phyloP scores from a whole-genome alignment of 768 basidiomycete genomes.

The Dentipellis sp. region DNA sequence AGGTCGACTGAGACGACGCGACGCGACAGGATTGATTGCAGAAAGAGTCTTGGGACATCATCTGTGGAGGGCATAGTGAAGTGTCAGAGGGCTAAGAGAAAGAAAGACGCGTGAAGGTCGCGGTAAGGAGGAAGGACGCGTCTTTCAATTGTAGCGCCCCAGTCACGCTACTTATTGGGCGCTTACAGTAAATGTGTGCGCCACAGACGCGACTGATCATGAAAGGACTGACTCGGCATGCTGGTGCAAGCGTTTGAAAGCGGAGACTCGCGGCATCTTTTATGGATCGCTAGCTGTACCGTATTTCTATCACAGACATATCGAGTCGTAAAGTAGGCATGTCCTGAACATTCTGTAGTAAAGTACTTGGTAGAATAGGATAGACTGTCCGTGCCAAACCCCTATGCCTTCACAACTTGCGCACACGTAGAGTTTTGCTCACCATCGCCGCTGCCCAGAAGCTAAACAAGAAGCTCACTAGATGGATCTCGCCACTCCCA shows the following conservation, averaged over 20 bases:
- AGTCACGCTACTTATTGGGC: not conserved
- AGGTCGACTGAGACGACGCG: constrained; percentile 56
- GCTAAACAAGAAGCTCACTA: constrained; percentile 67
- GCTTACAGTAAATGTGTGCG: not conserved
- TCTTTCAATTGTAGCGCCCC: not conserved
- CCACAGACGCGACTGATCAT: not conserved
- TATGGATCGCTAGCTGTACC: not conserved
- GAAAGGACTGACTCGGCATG: not conserved
- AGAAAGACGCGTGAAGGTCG: not conserved
- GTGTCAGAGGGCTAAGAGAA: not conserved
- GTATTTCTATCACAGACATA: not conserved
- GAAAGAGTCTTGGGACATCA: constrained; percentile 69
- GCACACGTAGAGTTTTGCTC: constrained; percentile 89
- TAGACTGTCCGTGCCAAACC: not conserved
- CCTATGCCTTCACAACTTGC: constrained; percentile 45
- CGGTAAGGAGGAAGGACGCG: not conserved
- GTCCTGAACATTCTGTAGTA: not conserved
- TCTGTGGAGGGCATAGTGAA: constrained; percentile 35
- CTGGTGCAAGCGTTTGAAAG: not conserved
- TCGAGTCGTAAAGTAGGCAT: not conserved
- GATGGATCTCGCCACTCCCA: constrained; percentile 79
- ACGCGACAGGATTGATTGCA: constrained; percentile 71
- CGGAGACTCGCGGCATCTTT: not conserved
- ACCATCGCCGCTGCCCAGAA: constrained; percentile 96
- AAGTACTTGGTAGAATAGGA: not conserved